These are phyloP conservation scores for Chlorella sp. DNA, from an alignment of 139 green algal genomes.

Conservation along the genomic window DNA sequence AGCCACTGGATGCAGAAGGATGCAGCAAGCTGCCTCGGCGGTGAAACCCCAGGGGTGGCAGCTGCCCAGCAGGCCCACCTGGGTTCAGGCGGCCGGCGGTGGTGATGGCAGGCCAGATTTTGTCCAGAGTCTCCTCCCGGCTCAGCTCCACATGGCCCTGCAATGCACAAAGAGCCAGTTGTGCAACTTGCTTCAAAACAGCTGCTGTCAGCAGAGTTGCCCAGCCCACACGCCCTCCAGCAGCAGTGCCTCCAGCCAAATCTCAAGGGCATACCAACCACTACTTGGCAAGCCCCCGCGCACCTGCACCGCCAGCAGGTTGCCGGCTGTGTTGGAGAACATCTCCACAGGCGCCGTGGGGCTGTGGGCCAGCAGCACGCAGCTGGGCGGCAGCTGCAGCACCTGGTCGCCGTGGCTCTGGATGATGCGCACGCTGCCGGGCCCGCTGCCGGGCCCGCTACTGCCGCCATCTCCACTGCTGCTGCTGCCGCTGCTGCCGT, in stretches of 20 bases:
- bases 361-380: not conserved
- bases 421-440: not conserved
- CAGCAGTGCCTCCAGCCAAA: too few relatives aligned
- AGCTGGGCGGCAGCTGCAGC: not conserved
- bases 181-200: not conserved
- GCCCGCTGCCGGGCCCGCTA: not conserved
- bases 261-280: too few relatives aligned
- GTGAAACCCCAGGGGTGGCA: not conserved
- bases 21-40: too few relatives aligned
- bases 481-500: not conserved
- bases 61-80: not conserved
- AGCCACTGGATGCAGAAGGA: too few relatives aligned
- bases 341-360: not conserved
- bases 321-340: not conserved
- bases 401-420: not conserved
- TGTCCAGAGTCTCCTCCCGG: not conserved
- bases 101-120: not conserved
- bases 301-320: not conserved
- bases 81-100: not conserved
- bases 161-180: not conserved
- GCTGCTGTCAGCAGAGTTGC: too few relatives aligned
- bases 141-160: slow-evolving; percentile 5
- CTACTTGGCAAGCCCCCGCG: too few relatives aligned
- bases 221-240: not conserved
- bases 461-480: not conserved